Conservation (phyloP, 2,329 filamentous ascomycete genomes). For the Pseudocercospora pini-densiflorae region DNA sequence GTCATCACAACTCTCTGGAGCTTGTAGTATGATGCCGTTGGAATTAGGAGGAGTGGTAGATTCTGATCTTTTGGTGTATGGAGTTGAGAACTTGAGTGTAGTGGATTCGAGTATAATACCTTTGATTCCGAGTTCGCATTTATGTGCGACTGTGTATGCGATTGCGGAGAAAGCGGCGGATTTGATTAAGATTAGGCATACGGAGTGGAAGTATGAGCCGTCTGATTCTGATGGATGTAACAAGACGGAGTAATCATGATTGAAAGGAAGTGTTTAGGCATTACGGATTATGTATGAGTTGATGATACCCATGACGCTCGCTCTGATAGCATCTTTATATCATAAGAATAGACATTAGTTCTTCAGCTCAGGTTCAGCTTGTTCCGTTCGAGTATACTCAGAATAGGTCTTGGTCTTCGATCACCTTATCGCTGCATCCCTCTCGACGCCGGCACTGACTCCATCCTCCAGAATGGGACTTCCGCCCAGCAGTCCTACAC, state of each 20-base stretch:
- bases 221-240: neutral
- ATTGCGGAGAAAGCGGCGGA: slow-evolving; percentile 43
- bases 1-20: neutral
- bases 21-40: slow-evolving; percentile 24
- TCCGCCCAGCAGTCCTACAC: slow-evolving; percentile 65
- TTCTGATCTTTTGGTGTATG: slow-evolving; percentile 34
- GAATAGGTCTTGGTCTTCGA: neutral
- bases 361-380: neutral
- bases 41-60: slow-evolving; percentile 38
- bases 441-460: slow-evolving; percentile 78
- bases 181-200: slow-evolving; percentile 31
- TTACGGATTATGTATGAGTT: neutral
- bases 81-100: slow-evolving; percentile 34
- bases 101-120: slow-evolving; percentile 43
- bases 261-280: neutral
- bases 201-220: neutral
- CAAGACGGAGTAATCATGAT: neutral
- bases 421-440: slow-evolving; percentile 47
- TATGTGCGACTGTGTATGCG: slow-evolving; percentile 38
- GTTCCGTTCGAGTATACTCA: neutral
- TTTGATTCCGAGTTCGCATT: slow-evolving; percentile 28
- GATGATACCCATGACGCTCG: neutral
- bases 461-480: slow-evolving; percentile 84
- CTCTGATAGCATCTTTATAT: neutral
- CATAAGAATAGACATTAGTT: neutral